Base-by-base conservation (phyloP, 2,329 filamentous ascomycete genomes). In the Arthrobotrys sinensis region DNA sequence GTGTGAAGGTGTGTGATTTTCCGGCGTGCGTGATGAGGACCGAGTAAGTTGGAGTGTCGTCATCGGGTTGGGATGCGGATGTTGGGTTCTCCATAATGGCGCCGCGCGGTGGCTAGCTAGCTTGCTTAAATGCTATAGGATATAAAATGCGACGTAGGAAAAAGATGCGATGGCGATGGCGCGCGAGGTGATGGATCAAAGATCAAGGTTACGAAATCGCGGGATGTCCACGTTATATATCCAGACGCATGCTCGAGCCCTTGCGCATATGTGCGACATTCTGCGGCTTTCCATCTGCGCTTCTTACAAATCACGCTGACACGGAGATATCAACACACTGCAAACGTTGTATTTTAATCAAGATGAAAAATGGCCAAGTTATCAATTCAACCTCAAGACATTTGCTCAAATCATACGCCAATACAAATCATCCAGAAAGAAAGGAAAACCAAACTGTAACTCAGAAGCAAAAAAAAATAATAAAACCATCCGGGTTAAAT, bases 11-110 rank as follows among this genome's bases (percentile, higher is more conserved):
- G 80, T 87, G 86, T 11, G 84, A 83, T 28, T 83, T 83, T 70
- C 86, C 86, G 80, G 87, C 86, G 80, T 88, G 85, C 7, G 83
- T 85, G 45, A 77, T 67, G 4, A 71, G 66, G 68, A 90, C 80
- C 4, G 82, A 84, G 50, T 90, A 84, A 46, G 24, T 28, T 28
- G 24, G 24, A 28, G 84, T 84, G 80, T 89, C 83, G 69, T 77
- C 72, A 70, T 45, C 28, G 38, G 50, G 32, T 52, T 67, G 50
- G 21, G 21, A 60, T 38, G 48, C 38, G 43, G 62, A 62, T 53
- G 48, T 24, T 12, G 14, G 36, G 14, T 43, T 24, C 16, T 60
- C 28, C 36, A 38, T 38, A 12, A 12, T 38, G 36, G 24, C 24
- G 24, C 24, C 24, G 24, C 24, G 24, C 24, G 24, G 24, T 28